Conservation (phyloP, 257 asterid genomes). For the Nicotiana otophora region DNA sequence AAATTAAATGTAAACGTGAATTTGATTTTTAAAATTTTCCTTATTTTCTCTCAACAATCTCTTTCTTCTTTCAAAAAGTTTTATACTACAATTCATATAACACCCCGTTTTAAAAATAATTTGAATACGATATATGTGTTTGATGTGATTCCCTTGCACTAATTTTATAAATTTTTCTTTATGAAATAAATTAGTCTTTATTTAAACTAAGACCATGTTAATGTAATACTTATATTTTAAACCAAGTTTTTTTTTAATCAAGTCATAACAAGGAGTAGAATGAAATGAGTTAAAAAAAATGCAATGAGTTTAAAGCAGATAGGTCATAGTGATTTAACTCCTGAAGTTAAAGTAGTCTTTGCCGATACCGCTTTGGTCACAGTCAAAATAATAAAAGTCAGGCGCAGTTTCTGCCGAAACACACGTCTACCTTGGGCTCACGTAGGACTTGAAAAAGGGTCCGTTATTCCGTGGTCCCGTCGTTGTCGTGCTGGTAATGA, state of each 20-base stretch:
- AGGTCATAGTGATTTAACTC: background rate
- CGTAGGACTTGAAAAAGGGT: background rate
- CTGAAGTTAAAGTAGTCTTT: background rate
- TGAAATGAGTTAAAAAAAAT: no score
- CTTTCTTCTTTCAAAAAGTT: no score
- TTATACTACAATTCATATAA: no score
- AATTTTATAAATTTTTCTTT: background rate
- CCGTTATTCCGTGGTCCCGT: background rate
- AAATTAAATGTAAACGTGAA: background rate
- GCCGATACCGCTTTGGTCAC: background rate
- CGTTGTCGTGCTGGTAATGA: background rate
- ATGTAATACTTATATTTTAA: background rate
- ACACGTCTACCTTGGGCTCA: conserved; percentile 11
- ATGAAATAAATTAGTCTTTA: background rate
- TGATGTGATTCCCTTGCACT: background rate
- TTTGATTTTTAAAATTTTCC: background rate
- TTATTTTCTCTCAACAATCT: no score
- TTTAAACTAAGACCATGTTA: background rate
- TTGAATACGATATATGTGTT: no score
- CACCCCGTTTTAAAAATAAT: no score
- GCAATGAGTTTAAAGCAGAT: background rate
- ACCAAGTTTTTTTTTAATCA: background rate
- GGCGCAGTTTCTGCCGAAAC: conserved; percentile 27
- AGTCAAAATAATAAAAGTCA: background rate
- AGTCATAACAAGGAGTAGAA: background rate